Evolutionary conservation across 495 filamentous ascomycete species (phyloP).

Genomic region (Podospora comata): DNA sequence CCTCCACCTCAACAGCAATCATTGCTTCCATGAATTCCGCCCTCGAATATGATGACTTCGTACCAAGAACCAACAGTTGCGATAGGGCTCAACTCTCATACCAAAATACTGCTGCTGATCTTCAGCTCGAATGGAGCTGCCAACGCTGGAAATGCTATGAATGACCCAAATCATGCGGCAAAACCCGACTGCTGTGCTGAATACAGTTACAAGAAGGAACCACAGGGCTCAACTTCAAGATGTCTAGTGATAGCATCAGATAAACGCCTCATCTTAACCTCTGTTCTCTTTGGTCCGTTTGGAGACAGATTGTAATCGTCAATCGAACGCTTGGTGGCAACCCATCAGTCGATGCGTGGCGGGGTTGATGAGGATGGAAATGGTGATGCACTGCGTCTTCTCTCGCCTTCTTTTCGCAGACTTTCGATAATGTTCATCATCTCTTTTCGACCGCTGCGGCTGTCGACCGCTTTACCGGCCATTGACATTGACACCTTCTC

Average conservation of each 20-base stretch:
- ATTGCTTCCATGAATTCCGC: too few species aligned
- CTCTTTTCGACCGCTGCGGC: constrained; percentile 70
- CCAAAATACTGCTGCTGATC: background rate
- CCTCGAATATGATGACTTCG: too few species aligned
- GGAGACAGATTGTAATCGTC: too few species aligned
- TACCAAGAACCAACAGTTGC: background rate
- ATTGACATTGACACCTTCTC: constrained; percentile 94
- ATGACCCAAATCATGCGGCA: too few species aligned
- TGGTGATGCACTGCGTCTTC: constrained; percentile 49
- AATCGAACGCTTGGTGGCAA: background rate
- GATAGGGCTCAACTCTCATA: background rate
- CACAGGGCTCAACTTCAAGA: background rate
- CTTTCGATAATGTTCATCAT: constrained; percentile 84
- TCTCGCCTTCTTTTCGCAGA: constrained; percentile 76
- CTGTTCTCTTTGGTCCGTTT: too few species aligned
- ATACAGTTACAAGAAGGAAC: too few species aligned
- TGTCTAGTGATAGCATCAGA: background rate
- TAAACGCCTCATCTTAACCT: background rate
- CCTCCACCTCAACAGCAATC: background rate
- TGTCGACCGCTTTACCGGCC: constrained; percentile 74
- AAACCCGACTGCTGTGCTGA: too few species aligned
- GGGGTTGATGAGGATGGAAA: constrained; percentile 32
- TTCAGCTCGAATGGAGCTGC: too few species aligned
- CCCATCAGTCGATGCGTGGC: constrained; percentile 36
- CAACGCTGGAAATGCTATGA: background rate